A percentile compares a stretch with the other conserved stretches of the same genome.
Conservation (phyloP, 371 early-diverging fungal genomes). For the Mucor velutinosus region DNA sequence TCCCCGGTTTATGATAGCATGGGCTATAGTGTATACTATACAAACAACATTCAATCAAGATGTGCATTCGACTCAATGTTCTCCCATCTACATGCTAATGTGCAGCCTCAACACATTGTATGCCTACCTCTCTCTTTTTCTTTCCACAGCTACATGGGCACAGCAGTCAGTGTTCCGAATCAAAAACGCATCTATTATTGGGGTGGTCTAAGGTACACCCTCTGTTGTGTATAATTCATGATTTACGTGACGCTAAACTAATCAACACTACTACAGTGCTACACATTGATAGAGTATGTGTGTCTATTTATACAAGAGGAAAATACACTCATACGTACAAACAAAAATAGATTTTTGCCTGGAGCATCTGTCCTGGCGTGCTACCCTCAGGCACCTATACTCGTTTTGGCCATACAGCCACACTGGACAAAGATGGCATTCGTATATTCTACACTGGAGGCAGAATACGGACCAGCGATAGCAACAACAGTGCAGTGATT, state of each 20-base stretch:
- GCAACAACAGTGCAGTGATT: not conserved
- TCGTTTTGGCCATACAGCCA: slow-evolving; percentile 22
- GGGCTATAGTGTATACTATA: not conserved
- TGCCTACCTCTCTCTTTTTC: not conserved
- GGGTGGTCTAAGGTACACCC: slow-evolving; percentile 24
- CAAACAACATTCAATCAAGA: not conserved
- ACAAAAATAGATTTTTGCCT: slow-evolving; percentile 10
- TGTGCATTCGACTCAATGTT: not conserved
- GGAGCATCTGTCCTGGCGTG: slow-evolving; percentile 1
- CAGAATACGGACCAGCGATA: not conserved
- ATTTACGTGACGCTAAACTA: not conserved
- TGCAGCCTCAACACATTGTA: not conserved
- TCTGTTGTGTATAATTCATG: not conserved
- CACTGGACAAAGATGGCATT: slow-evolving; percentile 10
- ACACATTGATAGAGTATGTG: not conserved
- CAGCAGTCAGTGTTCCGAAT: slow-evolving; percentile 15
- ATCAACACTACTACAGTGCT: slow-evolving; percentile 12
- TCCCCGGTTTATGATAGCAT: not conserved
- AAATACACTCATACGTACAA: not conserved
- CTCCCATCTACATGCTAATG: not conserved
- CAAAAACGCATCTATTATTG: slow-evolving; percentile 14
- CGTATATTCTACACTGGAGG: slow-evolving; percentile 22
- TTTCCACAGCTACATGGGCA: slow-evolving; percentile 13
- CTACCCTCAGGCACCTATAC: slow-evolving; percentile 9
- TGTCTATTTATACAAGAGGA: not conserved